Conservation (phyloP, 2,329 filamentous ascomycete genomes). For the Teratosphaeria destructans region DNA sequence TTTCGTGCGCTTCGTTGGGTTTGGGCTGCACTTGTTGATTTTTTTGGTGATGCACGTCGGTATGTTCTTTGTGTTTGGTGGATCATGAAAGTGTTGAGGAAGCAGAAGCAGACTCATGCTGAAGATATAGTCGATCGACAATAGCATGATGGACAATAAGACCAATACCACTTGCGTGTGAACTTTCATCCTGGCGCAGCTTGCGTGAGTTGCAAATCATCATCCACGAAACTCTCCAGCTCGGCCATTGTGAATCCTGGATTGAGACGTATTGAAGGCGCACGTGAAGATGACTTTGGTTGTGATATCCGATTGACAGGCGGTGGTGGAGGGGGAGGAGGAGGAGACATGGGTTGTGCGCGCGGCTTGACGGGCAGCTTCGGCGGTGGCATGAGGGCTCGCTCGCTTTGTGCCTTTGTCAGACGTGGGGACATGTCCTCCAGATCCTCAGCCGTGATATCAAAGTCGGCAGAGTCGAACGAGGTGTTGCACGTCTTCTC, state of each 20-base stretch:
- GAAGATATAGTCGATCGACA: not conserved
- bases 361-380: slow-evolving; percentile 1
- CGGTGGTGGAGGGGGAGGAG: not conserved
- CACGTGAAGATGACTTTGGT: not conserved
- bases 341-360: not conserved
- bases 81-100: not conserved
- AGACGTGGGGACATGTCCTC: slow-evolving; percentile 21
- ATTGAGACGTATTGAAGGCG: not conserved
- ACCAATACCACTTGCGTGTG: not conserved
- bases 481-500: slow-evolving; percentile 9
- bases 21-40: not conserved
- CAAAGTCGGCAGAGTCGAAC: slow-evolving; percentile 30
- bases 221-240: slow-evolving; percentile 25
- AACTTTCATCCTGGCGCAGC: slow-evolving; percentile 8
- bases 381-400: slow-evolving; percentile 9
- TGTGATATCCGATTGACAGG: not conserved
- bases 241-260: slow-evolving; percentile 22
- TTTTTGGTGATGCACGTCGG: not conserved
- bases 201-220: slow-evolving; percentile 27
- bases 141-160: not conserved
- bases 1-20: not conserved
- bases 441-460: slow-evolving; percentile 32
- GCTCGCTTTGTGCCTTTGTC: not conserved
- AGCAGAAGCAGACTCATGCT: not conserved
- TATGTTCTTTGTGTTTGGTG: not conserved